Base-by-base conservation (phyloP, 176 grass and related monocot species). In the Zoysia pacifica region DNA sequence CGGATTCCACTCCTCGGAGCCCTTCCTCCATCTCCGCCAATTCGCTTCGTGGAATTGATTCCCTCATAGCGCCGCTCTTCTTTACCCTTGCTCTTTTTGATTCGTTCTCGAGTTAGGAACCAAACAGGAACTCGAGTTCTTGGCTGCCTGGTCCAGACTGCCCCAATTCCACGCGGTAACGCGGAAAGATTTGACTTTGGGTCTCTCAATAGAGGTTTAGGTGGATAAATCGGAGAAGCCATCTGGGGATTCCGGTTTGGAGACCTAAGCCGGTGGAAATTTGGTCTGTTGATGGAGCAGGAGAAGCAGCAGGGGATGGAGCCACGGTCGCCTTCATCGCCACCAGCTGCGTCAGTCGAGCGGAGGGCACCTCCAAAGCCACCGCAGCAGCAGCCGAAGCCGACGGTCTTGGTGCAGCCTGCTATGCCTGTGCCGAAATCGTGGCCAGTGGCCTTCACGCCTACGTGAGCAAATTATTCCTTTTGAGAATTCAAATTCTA, bases 361-460 rank as follows among this genome's bases (percentile, higher is more conserved):
- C 44, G 45, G 19, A 78, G 47, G 86, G 68, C 63, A 5, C 19
- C 70, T 6, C 43, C 62, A 44, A 59, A 16, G 15, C 28, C 28
- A 28, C 62, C 2, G 40, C 19, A 64, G 11, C 68, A 63, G 46
- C 86, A 79, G 69, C 75, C 39, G 53, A 88, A 68, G 76, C 15
- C 16, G 13, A 69, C 63, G 28, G 75, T 66, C 20, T 44, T 39
- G 62, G 8, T 45, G 45, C 74, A 79, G 15, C 69, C 69, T 67
- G 41, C 58, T 62, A 36, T 65, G 18, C 65, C 65, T 35, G 46
- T 70, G 52, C 18, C 67, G 13, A 79, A 45, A 74, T 36, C 61
- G 10, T 88, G 81, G 81, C 81, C 81, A 75, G 48, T 84, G 76
- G 53, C 55, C 63, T 75, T 88, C 86, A 75, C 39, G 54, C 81